Evolutionary conservation across 2,329 filamentous ascomycete species (phyloP).

Genomic region (Ophiostoma pallidulum): DNA sequence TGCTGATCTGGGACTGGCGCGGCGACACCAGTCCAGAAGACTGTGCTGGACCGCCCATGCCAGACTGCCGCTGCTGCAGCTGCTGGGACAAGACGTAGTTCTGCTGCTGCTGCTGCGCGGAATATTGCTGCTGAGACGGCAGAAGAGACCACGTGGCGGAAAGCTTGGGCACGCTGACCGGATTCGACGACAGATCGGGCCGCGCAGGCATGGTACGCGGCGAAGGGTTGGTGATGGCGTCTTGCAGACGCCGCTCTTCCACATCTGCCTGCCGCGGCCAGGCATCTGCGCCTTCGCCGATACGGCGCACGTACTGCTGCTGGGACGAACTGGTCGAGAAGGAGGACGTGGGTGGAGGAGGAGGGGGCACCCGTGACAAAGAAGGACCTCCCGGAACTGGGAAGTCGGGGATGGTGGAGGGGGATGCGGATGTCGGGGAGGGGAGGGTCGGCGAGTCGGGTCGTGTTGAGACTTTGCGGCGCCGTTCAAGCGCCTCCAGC

Average conservation of each 20-base stretch:
- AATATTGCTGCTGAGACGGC: neutral
- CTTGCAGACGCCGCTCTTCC: neutral
- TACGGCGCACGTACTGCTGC: neutral
- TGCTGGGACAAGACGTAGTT: neutral
- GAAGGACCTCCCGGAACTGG: too few species aligned
- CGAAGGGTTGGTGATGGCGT: neutral
- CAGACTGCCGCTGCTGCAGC: neutral
- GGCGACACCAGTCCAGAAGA: slow-evolving; percentile 1
- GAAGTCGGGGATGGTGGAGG: neutral
- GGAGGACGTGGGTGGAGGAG: neutral
- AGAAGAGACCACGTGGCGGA: slow-evolving; percentile 4
- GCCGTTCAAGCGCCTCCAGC: slow-evolving; percentile 13
- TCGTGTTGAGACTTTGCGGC: slow-evolving; percentile 12
- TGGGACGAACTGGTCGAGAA: neutral
- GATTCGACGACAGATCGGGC: neutral
- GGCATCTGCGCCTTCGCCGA: slow-evolving; percentile 10
- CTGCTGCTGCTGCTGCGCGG: neutral
- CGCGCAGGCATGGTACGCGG: neutral
- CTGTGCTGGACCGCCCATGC: neutral
- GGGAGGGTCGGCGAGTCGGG: slow-evolving; percentile 18
- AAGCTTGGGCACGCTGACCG: neutral
- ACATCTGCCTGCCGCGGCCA: slow-evolving; percentile 6
- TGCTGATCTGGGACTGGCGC: slow-evolving; percentile 14
- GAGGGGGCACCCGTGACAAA: neutral
- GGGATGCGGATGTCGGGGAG: neutral